Evolutionary conservation across 371 early-diverging fungal species (phyloP).

Genomic region (Actinomortierella wolfii): DNA sequence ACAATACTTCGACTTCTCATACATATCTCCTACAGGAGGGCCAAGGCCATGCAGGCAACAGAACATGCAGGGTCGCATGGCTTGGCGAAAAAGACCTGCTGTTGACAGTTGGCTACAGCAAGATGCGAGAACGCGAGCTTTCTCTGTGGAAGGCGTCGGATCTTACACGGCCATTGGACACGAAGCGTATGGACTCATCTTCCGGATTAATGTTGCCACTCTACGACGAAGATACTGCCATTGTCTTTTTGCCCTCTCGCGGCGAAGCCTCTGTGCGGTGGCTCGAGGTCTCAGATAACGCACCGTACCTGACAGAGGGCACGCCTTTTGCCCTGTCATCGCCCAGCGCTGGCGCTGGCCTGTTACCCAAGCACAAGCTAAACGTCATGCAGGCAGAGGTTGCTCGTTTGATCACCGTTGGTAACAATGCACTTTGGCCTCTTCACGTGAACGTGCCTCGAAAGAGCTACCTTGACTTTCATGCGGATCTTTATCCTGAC

Average conservation of each 20-base stretch:
- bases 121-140: slow-evolving; percentile 67
- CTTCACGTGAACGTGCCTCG: slow-evolving; percentile 71
- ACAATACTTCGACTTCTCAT: too few species aligned
- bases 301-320: slow-evolving; percentile 55
- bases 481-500: slow-evolving; percentile 79
- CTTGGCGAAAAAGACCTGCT: slow-evolving; percentile 64
- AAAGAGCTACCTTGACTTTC: slow-evolving; percentile 76
- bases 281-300: slow-evolving; percentile 55
- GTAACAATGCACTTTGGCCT: slow-evolving; percentile 64
- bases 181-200: slow-evolving; percentile 61
- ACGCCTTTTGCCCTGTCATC: slow-evolving; percentile 52
- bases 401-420: slow-evolving; percentile 62
- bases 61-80: slow-evolving; percentile 72
- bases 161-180: slow-evolving; percentile 56
- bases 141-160: slow-evolving; percentile 76
- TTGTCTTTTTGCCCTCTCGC: slow-evolving; percentile 63
- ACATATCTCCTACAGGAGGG: slow-evolving; percentile 38
- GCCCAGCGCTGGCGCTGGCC: slow-evolving; percentile 59
- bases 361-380: slow-evolving; percentile 72
- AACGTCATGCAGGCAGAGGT: slow-evolving; percentile 83
- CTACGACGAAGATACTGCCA: slow-evolving; percentile 79
- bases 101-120: slow-evolving; percentile 72
- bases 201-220: slow-evolving; percentile 70
- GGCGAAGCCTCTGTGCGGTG: slow-evolving; percentile 75
- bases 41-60: slow-evolving; percentile 63